Evolutionary conservation across 495 filamentous ascomycete genomes (phyloP), one percentile per base, ranked within the genome.

Genomic region (Penicillium cinerascens): DNA sequence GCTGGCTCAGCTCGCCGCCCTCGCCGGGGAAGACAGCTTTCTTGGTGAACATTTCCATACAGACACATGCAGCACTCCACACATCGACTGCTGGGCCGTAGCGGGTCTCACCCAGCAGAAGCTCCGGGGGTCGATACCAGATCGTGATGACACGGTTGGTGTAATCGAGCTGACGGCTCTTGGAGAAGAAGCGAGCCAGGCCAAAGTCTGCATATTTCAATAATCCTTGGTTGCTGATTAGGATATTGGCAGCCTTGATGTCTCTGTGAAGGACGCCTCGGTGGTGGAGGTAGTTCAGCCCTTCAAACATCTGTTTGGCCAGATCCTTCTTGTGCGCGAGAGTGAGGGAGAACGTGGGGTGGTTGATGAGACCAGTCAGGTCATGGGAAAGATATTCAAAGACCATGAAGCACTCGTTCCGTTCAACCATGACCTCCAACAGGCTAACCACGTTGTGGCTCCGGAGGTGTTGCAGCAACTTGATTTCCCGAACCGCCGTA

Each of bases 321-420:
- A 99, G 80, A 65, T 97, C 85, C 67, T 99, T 99, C 67, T 95
- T 96, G 58, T 97, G 91, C 0, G 86, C 80, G 9, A 84, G 75
- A 11, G 92, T 88, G 13, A 99, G 82, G 42, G 87, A 86, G 67
- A 95, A 97, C 6, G 86, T 88, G 4, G 95, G 95, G 64, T 99
- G 95, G 59, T 97, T 97, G 52, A 98, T 85, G 15, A 90, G 71
- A 17, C 87, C 87, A 1, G 88, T 92, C 27, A 92, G 75, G 67
- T 99, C 95, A 65, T 99, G 95, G 16, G 92, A 92, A 23, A 97
- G 82, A 65, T 99, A 99, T 65, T 99, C 95, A 56, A 99, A 99
- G 8, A 99, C 95, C 95, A 99, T 99, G 72, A 93, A 97, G 69
- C 95, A 99, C 67, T 97, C 92, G 64, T 97, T 97, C 56, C 84